These are phyloP conservation scores for Zychaea mexicana DNA, from an alignment of 371 early-diverging fungal genomes.

Conservation along the genomic window DNA sequence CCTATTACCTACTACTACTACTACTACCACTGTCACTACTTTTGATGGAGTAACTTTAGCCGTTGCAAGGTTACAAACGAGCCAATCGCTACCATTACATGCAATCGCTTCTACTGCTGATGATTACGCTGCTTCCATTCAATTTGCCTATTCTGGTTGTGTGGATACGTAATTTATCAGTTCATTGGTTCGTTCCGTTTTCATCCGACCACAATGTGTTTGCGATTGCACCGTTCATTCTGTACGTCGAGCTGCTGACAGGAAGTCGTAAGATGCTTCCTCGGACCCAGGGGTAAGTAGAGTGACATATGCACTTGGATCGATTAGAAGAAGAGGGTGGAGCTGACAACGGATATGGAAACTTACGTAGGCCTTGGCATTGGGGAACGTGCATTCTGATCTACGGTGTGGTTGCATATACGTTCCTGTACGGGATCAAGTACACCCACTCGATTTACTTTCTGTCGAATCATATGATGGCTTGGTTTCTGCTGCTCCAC, in stretches of 20 bases:
- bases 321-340: neutral
- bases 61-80: constrained; percentile 20
- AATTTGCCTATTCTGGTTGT: constrained; percentile 61
- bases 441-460: constrained; percentile 54
- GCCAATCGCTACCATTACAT: constrained; percentile 62
- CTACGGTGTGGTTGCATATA: constrained; percentile 38
- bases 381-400: constrained; percentile 34
- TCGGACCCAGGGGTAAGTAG: constrained; percentile 50
- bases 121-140: constrained; percentile 63
- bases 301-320: too few relatives aligned
- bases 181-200: constrained; percentile 65
- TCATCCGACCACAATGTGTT: constrained; percentile 60
- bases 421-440: constrained; percentile 51
- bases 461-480: constrained; percentile 40
- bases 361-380: constrained; percentile 28
- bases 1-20: too few relatives aligned
- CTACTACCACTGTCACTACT: too few relatives aligned
- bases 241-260: constrained; percentile 56
- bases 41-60: too few relatives aligned
- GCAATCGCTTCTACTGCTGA: constrained; percentile 57
- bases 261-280: constrained; percentile 46
- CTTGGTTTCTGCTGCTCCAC: constrained; percentile 48
- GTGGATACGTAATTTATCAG: constrained; percentile 65
- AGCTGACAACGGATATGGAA: neutral
- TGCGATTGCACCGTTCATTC: constrained; percentile 60